Evolutionary conservation across 1,284 basidiomycete genomes (phyloP).

Genomic region (Polyporus tsugae): DNA sequence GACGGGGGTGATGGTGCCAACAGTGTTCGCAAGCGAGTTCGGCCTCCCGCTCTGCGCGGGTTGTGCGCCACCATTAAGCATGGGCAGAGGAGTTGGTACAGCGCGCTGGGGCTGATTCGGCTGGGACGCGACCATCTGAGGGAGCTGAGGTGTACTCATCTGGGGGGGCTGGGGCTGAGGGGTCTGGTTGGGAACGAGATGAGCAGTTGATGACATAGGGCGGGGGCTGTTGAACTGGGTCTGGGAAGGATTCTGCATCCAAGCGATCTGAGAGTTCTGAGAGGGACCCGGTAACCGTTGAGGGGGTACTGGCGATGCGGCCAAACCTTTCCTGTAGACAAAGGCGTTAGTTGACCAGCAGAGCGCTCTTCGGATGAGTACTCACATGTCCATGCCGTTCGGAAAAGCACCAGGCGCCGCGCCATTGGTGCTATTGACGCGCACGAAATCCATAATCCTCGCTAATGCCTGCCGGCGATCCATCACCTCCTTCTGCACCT

Average conservation of each 20-base stretch:
- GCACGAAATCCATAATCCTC: conserved; percentile 12
- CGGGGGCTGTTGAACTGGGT: conserved; percentile 27
- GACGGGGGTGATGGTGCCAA: not conserved
- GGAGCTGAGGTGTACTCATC: conserved; percentile 33
- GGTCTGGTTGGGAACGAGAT: conserved; percentile 18
- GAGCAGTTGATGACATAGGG: conserved; percentile 8
- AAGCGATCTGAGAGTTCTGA: conserved; percentile 26
- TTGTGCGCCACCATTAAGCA: conserved; percentile 17
- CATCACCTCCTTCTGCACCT: conserved; percentile 25
- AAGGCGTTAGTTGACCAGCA: not conserved
- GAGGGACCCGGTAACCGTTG: conserved; percentile 21
- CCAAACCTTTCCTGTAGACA: conserved; percentile 21
- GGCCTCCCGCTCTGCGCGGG: conserved; percentile 23
- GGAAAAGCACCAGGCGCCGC: not conserved
- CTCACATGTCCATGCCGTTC: conserved; percentile 25
- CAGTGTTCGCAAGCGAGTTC: conserved; percentile 15
- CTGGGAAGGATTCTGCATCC: conserved; percentile 27
- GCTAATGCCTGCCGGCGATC: conserved; percentile 8
- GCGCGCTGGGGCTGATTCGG: conserved; percentile 26
- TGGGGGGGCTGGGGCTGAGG: conserved; percentile 25
- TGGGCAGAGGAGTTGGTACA: conserved; percentile 27
- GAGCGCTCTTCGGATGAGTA: not conserved
- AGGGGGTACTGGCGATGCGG: conserved; percentile 24
- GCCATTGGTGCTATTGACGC: conserved; percentile 3
- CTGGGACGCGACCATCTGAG: conserved; percentile 26